Conservation (phyloP, 495 filamentous ascomycete species). For the Penicillium pulvis region DNA sequence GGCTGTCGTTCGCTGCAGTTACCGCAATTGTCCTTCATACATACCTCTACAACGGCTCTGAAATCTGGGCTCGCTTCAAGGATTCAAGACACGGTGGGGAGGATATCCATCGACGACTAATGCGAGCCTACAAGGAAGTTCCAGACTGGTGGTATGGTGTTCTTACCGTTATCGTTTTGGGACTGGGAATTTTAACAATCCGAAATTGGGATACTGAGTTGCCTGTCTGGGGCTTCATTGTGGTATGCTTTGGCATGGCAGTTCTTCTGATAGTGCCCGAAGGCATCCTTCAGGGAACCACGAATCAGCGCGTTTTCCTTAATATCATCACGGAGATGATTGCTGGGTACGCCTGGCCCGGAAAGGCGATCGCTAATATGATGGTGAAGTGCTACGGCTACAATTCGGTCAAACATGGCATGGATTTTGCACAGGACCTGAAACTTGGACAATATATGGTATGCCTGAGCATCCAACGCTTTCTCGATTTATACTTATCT, state of each 20-base stretch:
- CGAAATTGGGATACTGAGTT: constrained; percentile 63
- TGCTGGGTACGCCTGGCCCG: constrained; percentile 64
- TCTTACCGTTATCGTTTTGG: constrained; percentile 72
- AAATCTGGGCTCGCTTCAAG: constrained; percentile 58
- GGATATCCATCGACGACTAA: constrained; percentile 41
- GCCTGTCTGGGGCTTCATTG: constrained; percentile 77
- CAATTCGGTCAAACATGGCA: constrained; percentile 58
- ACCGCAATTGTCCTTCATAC: constrained; percentile 60
- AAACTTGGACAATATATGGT: constrained; percentile 42
- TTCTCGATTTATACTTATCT: constrained; percentile 48
- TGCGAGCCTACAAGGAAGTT: constrained; percentile 33
- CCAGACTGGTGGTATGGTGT: constrained; percentile 54
- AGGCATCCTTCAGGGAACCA: constrained; percentile 83
- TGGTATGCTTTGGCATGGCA: constrained; percentile 63
- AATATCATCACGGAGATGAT: constrained; percentile 67
- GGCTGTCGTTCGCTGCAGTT: constrained; percentile 64
- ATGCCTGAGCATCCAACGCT: constrained; percentile 40
- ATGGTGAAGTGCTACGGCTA: constrained; percentile 63
- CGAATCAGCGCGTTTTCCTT: constrained; percentile 58
- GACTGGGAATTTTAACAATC: constrained; percentile 51
- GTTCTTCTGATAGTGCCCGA: constrained; percentile 76
- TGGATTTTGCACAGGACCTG: constrained; percentile 55
- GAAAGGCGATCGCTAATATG: constrained; percentile 64
- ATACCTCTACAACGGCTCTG: constrained; percentile 57
- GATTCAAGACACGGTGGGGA: constrained; percentile 55